Evolutionary conservation across 2,329 filamentous ascomycete species (phyloP).

Genomic region (Apiospora arundinis): DNA sequence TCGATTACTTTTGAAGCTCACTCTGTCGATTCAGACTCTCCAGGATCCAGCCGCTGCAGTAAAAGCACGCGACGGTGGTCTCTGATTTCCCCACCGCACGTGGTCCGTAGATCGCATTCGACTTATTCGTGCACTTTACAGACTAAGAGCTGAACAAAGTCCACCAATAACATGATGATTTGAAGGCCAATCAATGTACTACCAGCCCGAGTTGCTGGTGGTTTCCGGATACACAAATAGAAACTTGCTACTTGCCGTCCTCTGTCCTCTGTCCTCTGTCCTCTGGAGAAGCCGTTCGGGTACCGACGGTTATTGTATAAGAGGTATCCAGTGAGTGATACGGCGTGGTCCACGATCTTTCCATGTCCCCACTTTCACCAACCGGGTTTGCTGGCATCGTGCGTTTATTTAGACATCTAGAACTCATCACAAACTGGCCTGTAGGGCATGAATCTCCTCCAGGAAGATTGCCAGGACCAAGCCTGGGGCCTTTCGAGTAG

Average conservation of each 20-base stretch:
- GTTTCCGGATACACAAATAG: not conserved
- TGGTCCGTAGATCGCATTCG: conserved; percentile 4
- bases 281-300: not conserved
- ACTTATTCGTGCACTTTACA: not conserved
- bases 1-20: not conserved
- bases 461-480: no score
- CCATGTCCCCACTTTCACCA: no score
- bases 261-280: not conserved
- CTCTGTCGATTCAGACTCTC: not conserved
- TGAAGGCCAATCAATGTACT: not conserved
- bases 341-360: not conserved
- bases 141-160: not conserved
- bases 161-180: not conserved
- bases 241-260: not conserved
- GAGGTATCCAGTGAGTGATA: not conserved
- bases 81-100: not conserved
- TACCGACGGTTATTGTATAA: not conserved
- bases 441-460: no score
- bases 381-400: no score
- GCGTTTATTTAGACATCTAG: no score
- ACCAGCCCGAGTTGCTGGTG: not conserved
- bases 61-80: not conserved
- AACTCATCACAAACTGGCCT: no score
- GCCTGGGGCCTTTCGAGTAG: no score
- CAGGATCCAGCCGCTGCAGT: not conserved